These are phyloP conservation scores for Kazachstania martiniae DNA, from an alignment of 805 yeast species.

Conservation along the genomic window DNA sequence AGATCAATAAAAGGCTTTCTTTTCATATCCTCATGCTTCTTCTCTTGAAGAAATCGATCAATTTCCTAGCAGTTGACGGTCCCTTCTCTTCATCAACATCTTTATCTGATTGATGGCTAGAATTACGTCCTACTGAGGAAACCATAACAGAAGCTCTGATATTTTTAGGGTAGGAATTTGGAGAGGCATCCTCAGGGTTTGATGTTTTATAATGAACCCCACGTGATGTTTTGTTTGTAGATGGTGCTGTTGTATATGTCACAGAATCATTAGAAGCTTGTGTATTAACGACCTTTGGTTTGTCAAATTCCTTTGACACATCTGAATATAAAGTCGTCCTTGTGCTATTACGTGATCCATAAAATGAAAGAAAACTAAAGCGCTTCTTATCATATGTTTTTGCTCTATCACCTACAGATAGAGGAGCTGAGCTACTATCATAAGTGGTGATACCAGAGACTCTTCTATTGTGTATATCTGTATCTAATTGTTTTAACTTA, in stretches of 20 bases:
- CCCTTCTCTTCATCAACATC: not conserved
- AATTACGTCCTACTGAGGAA: constrained; percentile 1
- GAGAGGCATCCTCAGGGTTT: not conserved
- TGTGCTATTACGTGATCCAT: constrained; percentile 4
- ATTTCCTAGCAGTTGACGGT: constrained; percentile 60
- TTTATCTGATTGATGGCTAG: not conserved
- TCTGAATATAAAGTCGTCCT: not conserved
- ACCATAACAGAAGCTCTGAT: constrained; percentile 6
- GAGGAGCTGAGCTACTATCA: no score
- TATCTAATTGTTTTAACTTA: no score
- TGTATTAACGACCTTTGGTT: no score
- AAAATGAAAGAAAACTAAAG: constrained; percentile 10
- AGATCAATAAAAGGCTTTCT: no score
- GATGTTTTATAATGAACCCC: not conserved
- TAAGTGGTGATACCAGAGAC: no score
- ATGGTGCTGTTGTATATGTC: not conserved
- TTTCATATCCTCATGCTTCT: constrained; percentile 37
- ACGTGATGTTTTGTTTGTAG: not conserved
- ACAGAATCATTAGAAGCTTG: not conserved
- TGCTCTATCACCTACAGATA: not conserved
- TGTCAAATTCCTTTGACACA: no score
- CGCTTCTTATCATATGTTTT: constrained; percentile 5
- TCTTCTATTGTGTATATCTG: no score
- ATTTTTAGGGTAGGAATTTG: no score
- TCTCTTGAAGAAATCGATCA: constrained; percentile 69